Base-by-base conservation (phyloP, 169 alveolate species). In the Eimeria maxima region DNA sequence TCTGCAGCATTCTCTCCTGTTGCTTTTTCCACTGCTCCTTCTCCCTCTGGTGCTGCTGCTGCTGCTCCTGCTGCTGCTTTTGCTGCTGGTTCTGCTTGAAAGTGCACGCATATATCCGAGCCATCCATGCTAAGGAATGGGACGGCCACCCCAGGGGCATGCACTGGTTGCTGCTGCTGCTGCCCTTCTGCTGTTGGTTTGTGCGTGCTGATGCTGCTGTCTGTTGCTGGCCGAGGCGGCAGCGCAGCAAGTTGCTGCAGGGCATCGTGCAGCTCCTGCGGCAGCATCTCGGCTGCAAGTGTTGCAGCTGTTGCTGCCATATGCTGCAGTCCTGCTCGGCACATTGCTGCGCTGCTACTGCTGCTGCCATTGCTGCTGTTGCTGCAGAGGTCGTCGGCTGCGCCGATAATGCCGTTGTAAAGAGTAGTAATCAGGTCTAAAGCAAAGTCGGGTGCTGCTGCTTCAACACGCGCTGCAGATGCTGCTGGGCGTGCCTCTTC, bases 271-370 rank as follows among this genome's bases (percentile, higher is more conserved):
- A 73, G 84, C 84, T 73, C 84, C 84, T 73, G 44, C 50, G 84
- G 84, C 84, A 73, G 44, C 84, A 38, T 3, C 20, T 29, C 84
- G 1, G 84, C 84, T 16, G 84, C 84, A 27, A 73, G 50, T 27
- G 84, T 53, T 53, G 60, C 60, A 11, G 60, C 60, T 53, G 60
- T 53, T 53, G 60, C 60, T 53, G 60, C 60, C 60, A 53, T 73
- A 42, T 73, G 84, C 84, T 73, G 84, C 84, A 73, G 84, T 18
- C 84, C 84, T 38, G 84, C 84, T 16, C 84, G 84, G 84, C 84
- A 73, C 84, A 73, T 73, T 38, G 22, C 84, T 7, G 84, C 84
- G 84, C 29, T 73, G 84, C 84, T 38, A 47, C 45, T 73, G 84
- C 84, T 73, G 74, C 74, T 14, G 74, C 74, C 33, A n/a, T n/a